phyloP scores from a whole-genome alignment of 2,329 filamentous ascomycete genomes.

The Colletotrichum kahawae region DNA sequence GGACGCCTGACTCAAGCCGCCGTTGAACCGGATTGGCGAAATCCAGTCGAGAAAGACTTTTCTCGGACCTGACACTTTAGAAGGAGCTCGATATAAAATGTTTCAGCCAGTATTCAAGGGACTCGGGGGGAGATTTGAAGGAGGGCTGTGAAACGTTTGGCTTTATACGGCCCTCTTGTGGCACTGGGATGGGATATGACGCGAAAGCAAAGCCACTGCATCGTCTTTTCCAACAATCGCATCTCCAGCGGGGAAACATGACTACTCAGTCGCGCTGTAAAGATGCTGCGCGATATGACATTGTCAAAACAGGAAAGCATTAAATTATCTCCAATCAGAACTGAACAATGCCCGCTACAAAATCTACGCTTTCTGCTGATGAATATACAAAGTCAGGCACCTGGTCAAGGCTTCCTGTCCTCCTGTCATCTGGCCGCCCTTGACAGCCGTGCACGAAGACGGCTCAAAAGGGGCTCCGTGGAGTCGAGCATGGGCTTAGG shows the following conservation, averaged over 20 bases:
- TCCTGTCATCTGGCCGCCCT: not conserved
- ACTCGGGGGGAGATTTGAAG: not conserved
- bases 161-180: not conserved
- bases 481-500: not conserved
- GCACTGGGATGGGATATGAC: not conserved
- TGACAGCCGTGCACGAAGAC: not conserved
- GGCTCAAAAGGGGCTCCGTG: not conserved
- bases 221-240: not conserved
- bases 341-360: not conserved
- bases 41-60: not conserved
- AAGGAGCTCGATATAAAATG: not conserved
- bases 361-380: not conserved
- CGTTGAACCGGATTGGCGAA: rapidly evolving
- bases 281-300: not conserved
- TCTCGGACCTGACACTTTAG: rapidly evolving
- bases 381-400: not conserved
- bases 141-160: not conserved
- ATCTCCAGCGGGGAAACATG: not conserved
- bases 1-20: not conserved
- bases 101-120: not conserved
- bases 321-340: not conserved
- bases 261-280: not conserved
- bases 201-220: not conserved
- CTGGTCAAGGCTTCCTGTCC: not conserved
- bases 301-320: not conserved